phyloP scores from a whole-genome alignment of 345 rosid genomes.

The Heritiera fomes region DNA sequence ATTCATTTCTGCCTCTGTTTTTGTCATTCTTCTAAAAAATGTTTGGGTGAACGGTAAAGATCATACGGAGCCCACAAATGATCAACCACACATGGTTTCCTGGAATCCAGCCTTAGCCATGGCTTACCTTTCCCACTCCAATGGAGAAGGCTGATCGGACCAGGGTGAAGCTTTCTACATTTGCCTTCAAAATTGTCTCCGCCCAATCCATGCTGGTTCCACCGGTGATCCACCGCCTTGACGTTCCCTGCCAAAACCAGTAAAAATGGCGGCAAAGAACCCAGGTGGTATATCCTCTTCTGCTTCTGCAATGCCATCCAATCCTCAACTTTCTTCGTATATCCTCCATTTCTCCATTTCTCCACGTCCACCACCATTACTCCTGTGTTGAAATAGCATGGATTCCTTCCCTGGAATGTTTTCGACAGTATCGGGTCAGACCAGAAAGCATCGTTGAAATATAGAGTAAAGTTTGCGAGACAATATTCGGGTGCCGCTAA shows the following conservation, averaged over 20 bases:
- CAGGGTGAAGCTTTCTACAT: constrained; percentile 67
- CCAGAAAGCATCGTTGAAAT: constrained; percentile 60
- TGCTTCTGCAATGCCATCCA: constrained; percentile 63
- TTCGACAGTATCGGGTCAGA: constrained; percentile 38
- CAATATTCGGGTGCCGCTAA: constrained; percentile 74
- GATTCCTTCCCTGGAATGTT: constrained; percentile 50
- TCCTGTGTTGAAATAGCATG: constrained; percentile 73
- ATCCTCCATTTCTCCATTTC: constrained; percentile 57
- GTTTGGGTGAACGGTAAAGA: constrained; percentile 57
- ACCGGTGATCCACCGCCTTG: constrained; percentile 59
- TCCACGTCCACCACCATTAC: constrained; percentile 65
- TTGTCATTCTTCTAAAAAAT: constrained; percentile 28
- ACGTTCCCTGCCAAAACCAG: constrained; percentile 63
- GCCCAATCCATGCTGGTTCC: constrained; percentile 78
- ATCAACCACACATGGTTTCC: constrained; percentile 63
- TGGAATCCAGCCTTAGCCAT: constrained; percentile 58
- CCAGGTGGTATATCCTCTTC: constrained; percentile 62
- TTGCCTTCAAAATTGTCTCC: constrained; percentile 64
- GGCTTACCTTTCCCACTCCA: constrained; percentile 82
- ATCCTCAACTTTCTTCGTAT: constrained; percentile 49
- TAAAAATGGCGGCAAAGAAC: constrained; percentile 66
- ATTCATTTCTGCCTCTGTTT: too few species aligned
- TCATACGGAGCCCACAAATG: constrained; percentile 74
- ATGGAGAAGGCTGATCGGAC: constrained; percentile 65
- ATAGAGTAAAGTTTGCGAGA: constrained; percentile 54